Evolutionary conservation across 1,284 basidiomycete genomes (phyloP), one percentile per base, ranked within the genome.

Genomic region (Omphalotus olearius): DNA sequence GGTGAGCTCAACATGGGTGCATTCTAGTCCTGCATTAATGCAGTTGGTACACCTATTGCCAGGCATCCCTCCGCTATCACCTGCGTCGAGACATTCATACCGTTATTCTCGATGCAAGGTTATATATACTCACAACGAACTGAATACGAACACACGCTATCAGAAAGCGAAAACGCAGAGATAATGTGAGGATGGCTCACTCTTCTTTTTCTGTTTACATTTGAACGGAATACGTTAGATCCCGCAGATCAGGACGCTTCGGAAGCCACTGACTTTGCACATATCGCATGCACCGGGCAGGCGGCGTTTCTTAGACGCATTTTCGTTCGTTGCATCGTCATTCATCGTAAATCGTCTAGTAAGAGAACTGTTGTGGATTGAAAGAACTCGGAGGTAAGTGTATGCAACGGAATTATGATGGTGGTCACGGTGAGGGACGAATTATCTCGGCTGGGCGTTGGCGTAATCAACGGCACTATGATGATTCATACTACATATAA

Each of bases 41-140:
- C 72, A 74, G 45, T 70, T 71, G 13, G 63, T 69, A 50, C 72
- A 75, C 37, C 63, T 58, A 56, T 71, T 71, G 26, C 68, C 70
- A 20, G 65, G 63, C 66, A 66, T 69, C 51, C 71, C 65, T 4
- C 69, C 69, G 52, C 72, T 72, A 56, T 73, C 71, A 52, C 71
- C 71, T 73, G 47, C 42, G n/a, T n/a, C n/a, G 55, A 53, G 52
- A 42, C 35, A 25, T 46, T 42, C 18, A 14, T 40, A 20, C 26
- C 23, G 39, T 6, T 14, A n/a, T 11, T 51, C 20, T 18, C 2
- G 14, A 45, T 23, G 6, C 14, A 45, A 37, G 14, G 26, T 11
- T 11, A 30, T 23, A 58, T 11, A 30, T 23, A 58, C 68, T 65
- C 56, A 69, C 70, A 72, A 56, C 69, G 64, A 62, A 71, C 69